These are phyloP conservation scores for Galerina sulciceps DNA, from an alignment of 768 basidiomycete species.

Conservation along the genomic window DNA sequence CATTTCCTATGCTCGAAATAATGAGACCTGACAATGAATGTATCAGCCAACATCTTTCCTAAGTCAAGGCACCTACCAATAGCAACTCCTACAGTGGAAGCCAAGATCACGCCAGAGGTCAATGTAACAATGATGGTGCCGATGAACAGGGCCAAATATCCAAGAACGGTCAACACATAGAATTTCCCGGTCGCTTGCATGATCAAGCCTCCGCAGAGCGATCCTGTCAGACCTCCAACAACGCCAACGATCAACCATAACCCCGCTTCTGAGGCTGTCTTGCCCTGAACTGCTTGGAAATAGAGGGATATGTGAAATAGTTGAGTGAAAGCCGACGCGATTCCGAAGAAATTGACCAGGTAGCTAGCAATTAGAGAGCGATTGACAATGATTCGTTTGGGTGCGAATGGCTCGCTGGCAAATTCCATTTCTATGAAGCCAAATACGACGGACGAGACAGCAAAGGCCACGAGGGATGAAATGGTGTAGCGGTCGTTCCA, in stretches of 20 bases:
- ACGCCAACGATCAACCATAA: conserved; percentile 55
- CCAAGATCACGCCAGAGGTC: conserved; percentile 41
- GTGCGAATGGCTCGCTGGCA: conserved; percentile 65
- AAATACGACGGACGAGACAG: conserved; percentile 41
- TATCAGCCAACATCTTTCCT: not conserved
- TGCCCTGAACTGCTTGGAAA: conserved; percentile 58
- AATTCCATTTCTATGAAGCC: conserved; percentile 48
- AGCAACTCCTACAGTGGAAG: conserved; percentile 41
- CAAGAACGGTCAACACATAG: conserved; percentile 51
- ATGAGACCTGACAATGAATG: conserved; percentile 31
- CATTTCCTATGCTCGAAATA: conserved; percentile 42
- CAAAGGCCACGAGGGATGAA: conserved; percentile 36
- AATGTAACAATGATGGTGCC: conserved; percentile 43
- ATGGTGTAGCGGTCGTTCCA: conserved; percentile 48
- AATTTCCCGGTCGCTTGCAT: conserved; percentile 66
- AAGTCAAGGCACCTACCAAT: conserved; percentile 36
- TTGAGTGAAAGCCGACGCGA: conserved; percentile 46
- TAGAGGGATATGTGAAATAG: conserved; percentile 61
- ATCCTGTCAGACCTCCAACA: conserved; percentile 50
- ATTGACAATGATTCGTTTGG: conserved; percentile 55
- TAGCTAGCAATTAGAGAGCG: conserved; percentile 56
- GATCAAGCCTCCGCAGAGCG: conserved; percentile 52
- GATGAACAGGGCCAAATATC: conserved; percentile 39
- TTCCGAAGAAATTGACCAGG: conserved; percentile 61
- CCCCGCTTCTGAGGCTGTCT: conserved; percentile 52